Conservation (phyloP, 2,329 filamentous ascomycete genomes). For the Zarea fungicola region DNA sequence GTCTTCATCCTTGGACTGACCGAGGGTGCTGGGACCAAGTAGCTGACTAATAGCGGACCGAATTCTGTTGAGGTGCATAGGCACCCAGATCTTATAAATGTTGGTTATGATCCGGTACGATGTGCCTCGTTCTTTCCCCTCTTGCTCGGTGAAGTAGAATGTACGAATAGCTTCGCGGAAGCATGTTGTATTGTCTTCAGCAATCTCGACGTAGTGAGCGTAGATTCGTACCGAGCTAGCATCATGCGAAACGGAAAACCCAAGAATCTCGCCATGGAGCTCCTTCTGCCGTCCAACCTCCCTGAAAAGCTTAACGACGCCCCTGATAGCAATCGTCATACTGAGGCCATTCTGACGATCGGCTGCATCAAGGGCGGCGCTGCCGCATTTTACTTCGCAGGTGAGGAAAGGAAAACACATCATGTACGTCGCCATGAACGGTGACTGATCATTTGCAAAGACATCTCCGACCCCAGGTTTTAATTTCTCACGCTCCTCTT, state of each 20-base stretch:
- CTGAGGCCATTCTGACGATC: slow-evolving; percentile 29
- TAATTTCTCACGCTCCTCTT: slow-evolving; percentile 32
- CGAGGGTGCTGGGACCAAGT: slow-evolving; percentile 7
- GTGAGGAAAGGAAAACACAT: slow-evolving; percentile 44
- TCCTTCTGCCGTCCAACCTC: slow-evolving; percentile 27
- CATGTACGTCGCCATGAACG: slow-evolving; percentile 37
- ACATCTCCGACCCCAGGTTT: slow-evolving; percentile 28
- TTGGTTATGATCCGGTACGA: slow-evolving; percentile 32
- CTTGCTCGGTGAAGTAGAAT: slow-evolving; percentile 26
- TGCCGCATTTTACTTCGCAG: slow-evolving; percentile 40
- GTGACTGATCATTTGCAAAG: slow-evolving; percentile 27
- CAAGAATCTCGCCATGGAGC: slow-evolving; percentile 32
- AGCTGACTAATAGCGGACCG: slow-evolving; percentile 32
- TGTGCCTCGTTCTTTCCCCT: slow-evolving; percentile 31
- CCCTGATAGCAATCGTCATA: slow-evolving; percentile 27
- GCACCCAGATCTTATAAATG: slow-evolving; percentile 32
- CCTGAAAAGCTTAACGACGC: slow-evolving; percentile 30
- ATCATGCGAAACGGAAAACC: slow-evolving; percentile 35
- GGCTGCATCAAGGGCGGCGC: slow-evolving; percentile 27
- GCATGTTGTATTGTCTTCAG: slow-evolving; percentile 23
- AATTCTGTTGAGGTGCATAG: slow-evolving; percentile 30
- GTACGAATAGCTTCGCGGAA: slow-evolving; percentile 29
- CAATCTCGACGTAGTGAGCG: slow-evolving; percentile 32
- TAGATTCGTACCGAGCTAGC: slow-evolving; percentile 29
- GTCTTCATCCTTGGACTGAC: not conserved